Percentiles rank a stretch among this genome's conserved stretches.
These are phyloP conservation scores for Harrya chromipes DNA, from an alignment of 768 basidiomycete species.

Conservation along the genomic window DNA sequence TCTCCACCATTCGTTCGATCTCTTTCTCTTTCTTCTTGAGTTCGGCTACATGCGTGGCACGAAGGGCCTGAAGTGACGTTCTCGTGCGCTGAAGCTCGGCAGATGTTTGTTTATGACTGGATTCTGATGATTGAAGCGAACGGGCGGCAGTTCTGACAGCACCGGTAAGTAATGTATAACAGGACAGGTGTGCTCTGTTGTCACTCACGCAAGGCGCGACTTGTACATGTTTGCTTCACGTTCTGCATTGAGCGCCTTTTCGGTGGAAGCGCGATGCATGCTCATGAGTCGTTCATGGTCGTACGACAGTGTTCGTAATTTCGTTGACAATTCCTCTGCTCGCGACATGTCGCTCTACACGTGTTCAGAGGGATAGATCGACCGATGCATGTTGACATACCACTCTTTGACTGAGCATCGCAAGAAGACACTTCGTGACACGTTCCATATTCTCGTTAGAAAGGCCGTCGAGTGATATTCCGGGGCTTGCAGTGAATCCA, in stretches of 20 bases:
- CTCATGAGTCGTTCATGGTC: conserved; percentile 73
- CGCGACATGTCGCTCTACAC: conserved; percentile 68
- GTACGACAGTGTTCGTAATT: conserved; percentile 72
- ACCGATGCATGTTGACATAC: conserved; percentile 42
- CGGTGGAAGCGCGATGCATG: conserved; percentile 58
- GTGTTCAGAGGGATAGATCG: conserved; percentile 15
- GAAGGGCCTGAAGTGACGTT: conserved; percentile 61
- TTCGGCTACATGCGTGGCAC: conserved; percentile 66
- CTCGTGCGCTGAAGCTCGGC: conserved; percentile 72
- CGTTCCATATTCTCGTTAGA: conserved; percentile 52
- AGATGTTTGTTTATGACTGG: conserved; percentile 66
- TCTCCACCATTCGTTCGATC: conserved; percentile 67
- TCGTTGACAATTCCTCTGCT: conserved; percentile 74
- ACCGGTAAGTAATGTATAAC: conserved; percentile 7
- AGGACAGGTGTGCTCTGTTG: not conserved
- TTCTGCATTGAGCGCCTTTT: conserved; percentile 68
- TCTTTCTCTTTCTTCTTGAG: conserved; percentile 82
- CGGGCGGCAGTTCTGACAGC: conserved; percentile 48
- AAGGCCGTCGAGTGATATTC: conserved; percentile 66
- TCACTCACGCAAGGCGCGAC: conserved; percentile 64
- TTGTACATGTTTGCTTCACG: conserved; percentile 74
- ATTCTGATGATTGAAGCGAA: conserved; percentile 55
- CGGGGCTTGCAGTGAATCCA: conserved; percentile 64
- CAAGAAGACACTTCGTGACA: conserved; percentile 70
- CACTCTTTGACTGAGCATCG: conserved; percentile 71